These are phyloP conservation scores for Ophioceras dolichostomum DNA, from an alignment of 2,329 filamentous ascomycete species.

Conservation along the genomic window DNA sequence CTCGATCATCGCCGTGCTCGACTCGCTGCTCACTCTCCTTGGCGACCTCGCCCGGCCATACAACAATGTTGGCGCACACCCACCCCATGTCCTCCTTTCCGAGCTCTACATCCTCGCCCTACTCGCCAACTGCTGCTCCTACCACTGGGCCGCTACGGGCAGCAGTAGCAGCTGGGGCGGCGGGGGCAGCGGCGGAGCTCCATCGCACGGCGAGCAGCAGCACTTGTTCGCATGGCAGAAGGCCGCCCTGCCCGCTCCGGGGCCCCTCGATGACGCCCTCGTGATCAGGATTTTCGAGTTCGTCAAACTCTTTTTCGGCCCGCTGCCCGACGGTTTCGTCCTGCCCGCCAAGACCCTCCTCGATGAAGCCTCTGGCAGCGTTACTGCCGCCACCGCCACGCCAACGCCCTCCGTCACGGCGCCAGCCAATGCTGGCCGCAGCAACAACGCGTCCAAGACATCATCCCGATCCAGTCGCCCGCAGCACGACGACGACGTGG, in stretches of 20 bases:
- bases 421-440: not conserved
- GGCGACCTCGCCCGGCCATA: slow-evolving; percentile 47
- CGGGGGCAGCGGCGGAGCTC: not conserved
- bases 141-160: slow-evolving; percentile 33
- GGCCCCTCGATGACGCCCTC: slow-evolving; percentile 34
- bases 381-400: slow-evolving; percentile 6
- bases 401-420: not conserved
- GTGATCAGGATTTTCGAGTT: slow-evolving; percentile 42
- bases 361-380: slow-evolving; percentile 26
- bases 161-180: slow-evolving; percentile 2
- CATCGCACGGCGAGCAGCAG: not conserved
- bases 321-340: slow-evolving; percentile 43
- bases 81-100: slow-evolving; percentile 48
- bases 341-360: slow-evolving; percentile 45
- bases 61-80: slow-evolving; percentile 36
- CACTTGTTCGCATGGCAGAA: slow-evolving; percentile 8
- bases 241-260: slow-evolving; percentile 17
- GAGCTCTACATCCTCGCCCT: slow-evolving; percentile 53
- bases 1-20: slow-evolving; percentile 40
- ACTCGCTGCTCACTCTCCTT: slow-evolving; percentile 42
- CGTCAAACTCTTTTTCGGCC: slow-evolving; percentile 43
- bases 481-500: slow-evolving; percentile 20
- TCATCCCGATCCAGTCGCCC: slow-evolving; percentile 11
- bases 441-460: not conserved
- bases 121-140: slow-evolving; percentile 51